These are phyloP conservation scores for Calophaca sinica DNA, from an alignment of 306 rosid species.

Conservation along the genomic window DNA sequence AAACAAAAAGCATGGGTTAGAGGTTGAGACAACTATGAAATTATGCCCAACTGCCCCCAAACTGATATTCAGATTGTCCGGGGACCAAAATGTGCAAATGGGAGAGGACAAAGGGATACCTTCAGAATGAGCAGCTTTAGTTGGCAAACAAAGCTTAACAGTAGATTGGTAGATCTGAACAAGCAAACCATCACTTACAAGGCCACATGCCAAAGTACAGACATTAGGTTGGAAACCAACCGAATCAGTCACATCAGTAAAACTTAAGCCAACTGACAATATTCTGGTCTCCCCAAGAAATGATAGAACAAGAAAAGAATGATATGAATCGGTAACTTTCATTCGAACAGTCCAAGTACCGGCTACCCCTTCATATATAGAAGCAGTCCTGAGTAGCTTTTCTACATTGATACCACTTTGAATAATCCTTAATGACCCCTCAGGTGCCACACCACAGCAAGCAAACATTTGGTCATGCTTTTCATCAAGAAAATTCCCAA, in stretches of 20 bases:
- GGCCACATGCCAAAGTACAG: constrained; percentile 89
- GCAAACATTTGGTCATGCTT: constrained; percentile 93
- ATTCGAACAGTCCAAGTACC: constrained; percentile 87
- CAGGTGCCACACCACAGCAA: constrained; percentile 93
- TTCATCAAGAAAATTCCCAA: constrained; percentile 86
- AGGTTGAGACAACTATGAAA: constrained; percentile 87
- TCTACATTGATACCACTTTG: constrained; percentile 87
- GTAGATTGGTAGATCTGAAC: constrained; percentile 83
- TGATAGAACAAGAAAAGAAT: constrained; percentile 89
- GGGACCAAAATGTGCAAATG: constrained; percentile 81
- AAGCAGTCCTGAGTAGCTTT: constrained; percentile 74
- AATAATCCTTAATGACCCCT: constrained; percentile 90
- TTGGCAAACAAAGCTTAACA: constrained; percentile 91
- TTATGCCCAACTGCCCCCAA: constrained; percentile 95
- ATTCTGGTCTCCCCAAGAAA: constrained; percentile 97
- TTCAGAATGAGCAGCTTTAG: constrained; percentile 75
- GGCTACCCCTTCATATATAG: constrained; percentile 88
- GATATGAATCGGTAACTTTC: constrained; percentile 73
- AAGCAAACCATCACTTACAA: constrained; percentile 76
- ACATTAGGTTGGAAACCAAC: constrained; percentile 94
- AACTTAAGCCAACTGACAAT: constrained; percentile 92
- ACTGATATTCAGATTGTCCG: constrained; percentile 71
- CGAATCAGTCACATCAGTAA: constrained; percentile 92
- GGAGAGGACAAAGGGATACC: constrained; percentile 82
- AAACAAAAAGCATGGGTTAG: constrained; percentile 82